Percentiles rank a stretch among this genome's conserved stretches.
Evolutionary conservation across 2,329 filamentous ascomycete genomes (phyloP).

Genomic region (Macrophomina pseudophaseolina): DNA sequence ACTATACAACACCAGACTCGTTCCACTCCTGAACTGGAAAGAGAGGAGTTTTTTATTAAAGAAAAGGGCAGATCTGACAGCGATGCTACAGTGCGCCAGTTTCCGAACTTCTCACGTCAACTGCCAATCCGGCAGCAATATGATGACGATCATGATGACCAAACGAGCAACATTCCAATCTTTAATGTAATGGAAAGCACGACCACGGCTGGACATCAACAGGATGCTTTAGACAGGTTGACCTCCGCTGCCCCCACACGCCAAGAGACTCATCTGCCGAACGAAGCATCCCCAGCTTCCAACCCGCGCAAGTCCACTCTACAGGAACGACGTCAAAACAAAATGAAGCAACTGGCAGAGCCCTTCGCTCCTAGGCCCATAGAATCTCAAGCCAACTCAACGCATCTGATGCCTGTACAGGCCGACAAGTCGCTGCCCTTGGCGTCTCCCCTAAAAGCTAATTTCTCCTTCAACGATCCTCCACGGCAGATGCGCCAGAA

Average conservation of each 20-base stretch:
- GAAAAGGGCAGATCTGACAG: slow-evolving; percentile 25
- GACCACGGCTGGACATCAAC: slow-evolving; percentile 9
- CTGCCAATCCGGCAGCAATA: slow-evolving; percentile 35
- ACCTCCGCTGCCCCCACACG: not conserved
- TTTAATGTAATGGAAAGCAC: slow-evolving; percentile 24
- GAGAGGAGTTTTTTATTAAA: slow-evolving; percentile 1
- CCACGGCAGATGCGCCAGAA: slow-evolving; percentile 21
- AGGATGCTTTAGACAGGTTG: slow-evolving; percentile 8
- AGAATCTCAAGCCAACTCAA: slow-evolving; percentile 7
- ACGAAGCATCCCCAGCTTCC: not conserved
- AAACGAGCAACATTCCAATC: slow-evolving; percentile 8
- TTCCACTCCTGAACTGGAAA: slow-evolving; percentile 2
- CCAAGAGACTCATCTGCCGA: not conserved
- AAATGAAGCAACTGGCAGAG: slow-evolving; percentile 19
- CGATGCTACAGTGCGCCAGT: slow-evolving; percentile 20
- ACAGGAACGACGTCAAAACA: slow-evolving; percentile 25
- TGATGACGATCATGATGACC: slow-evolving; percentile 30
- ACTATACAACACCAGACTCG: slow-evolving; percentile 23
- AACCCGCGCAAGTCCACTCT: slow-evolving; percentile 16
- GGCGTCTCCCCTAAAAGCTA: slow-evolving; percentile 21
- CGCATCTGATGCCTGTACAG: slow-evolving; percentile 2
- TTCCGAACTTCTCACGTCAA: slow-evolving; percentile 43
- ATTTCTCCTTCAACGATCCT: slow-evolving; percentile 23
- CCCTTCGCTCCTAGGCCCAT: not conserved
- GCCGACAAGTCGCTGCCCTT: slow-evolving; percentile 6